Conservation (phyloP, 768 basidiomycete species). For the Tephrocybe sp. region DNA sequence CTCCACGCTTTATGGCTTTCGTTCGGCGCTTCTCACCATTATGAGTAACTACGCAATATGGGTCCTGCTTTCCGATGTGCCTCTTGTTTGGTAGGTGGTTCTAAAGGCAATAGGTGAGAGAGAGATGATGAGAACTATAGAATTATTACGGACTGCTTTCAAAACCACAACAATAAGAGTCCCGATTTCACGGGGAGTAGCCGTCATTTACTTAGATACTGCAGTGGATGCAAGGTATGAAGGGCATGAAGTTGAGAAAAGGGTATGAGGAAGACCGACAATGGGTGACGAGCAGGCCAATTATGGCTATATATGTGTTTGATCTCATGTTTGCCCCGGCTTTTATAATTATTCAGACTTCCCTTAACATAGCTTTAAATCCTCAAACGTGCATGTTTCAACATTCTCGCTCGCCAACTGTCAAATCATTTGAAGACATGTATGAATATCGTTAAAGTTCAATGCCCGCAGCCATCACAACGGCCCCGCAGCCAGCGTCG, state of each 20-base stretch:
- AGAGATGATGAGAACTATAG: slow-evolving; percentile 12
- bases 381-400: not conserved
- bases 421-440: not conserved
- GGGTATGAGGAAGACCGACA: not conserved
- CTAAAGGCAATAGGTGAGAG: slow-evolving; percentile 37
- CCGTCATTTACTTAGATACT: slow-evolving; percentile 43
- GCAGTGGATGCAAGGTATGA: slow-evolving; percentile 5
- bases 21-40: slow-evolving; percentile 86
- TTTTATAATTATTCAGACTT: not conserved
- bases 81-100: slow-evolving; percentile 88
- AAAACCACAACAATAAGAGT: slow-evolving; percentile 92
- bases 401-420: too few relatives aligned
- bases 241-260: slow-evolving; percentile 8
- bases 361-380: too few relatives aligned
- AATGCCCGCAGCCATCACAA: slow-evolving; percentile 7
- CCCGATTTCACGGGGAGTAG: slow-evolving; percentile 74
- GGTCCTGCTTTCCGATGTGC: slow-evolving; percentile 96
- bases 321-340: too few relatives aligned
- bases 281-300: slow-evolving; percentile 1
- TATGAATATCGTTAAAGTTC: too few relatives aligned
- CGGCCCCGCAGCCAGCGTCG: slow-evolving; percentile 5
- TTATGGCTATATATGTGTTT: not conserved
- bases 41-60: slow-evolving; percentile 80
- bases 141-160: slow-evolving; percentile 71
- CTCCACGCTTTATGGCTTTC: slow-evolving; percentile 92